Evolutionary conservation across 2,329 filamentous ascomycete species (phyloP).

Genomic region (Apiospora phragmitis): DNA sequence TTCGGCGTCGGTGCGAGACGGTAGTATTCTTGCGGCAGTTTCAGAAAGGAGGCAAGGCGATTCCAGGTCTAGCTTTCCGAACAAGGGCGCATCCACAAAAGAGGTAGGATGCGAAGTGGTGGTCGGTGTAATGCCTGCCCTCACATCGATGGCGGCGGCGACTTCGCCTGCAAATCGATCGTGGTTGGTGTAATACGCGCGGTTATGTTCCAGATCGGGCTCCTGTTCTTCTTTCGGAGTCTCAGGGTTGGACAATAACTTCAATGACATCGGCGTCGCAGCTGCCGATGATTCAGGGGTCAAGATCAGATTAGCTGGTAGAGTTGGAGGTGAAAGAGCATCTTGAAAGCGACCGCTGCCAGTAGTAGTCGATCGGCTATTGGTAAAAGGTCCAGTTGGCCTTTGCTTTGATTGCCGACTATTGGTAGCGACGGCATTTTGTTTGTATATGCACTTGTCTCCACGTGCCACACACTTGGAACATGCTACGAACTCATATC

Average conservation of each 20-base stretch:
- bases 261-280: background rate
- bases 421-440: no score
- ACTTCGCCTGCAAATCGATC: background rate
- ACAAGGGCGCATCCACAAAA: slow-evolving; percentile 1
- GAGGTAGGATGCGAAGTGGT: background rate
- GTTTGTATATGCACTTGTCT: no score
- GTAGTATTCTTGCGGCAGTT: background rate
- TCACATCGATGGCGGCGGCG: background rate
- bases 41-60: background rate
- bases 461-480: no score
- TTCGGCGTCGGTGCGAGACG: background rate
- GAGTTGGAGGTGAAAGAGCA: background rate
- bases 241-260: background rate
- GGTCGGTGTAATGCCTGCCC: background rate
- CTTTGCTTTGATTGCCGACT: no score
- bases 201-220: background rate
- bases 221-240: background rate
- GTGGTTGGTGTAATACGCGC: background rate
- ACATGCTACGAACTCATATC: no score
- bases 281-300: background rate
- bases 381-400: no score
- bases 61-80: background rate
- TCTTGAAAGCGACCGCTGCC: no score
- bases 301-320: background rate
- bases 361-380: no score